Conservation (phyloP, 2,329 filamentous ascomycete species). For the Neocatenulostroma microsporum region DNA sequence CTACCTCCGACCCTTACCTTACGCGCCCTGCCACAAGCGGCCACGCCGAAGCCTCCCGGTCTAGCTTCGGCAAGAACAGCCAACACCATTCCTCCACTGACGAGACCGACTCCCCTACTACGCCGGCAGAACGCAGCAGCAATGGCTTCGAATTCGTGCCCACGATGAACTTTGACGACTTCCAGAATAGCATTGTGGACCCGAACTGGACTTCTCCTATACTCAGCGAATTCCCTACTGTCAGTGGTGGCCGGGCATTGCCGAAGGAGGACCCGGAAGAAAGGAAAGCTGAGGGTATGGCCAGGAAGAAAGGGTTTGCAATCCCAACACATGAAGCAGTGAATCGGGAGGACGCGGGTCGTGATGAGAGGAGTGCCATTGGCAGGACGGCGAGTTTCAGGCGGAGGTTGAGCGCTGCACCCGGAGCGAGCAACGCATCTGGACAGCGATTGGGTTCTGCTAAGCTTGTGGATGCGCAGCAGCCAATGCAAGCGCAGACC, state of each 20-base stretch:
- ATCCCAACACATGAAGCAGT: too few relatives aligned
- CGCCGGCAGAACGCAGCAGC: conserved; percentile 29
- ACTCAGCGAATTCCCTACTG: conserved; percentile 52
- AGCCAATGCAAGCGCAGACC: neutral
- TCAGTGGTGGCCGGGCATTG: conserved; percentile 34
- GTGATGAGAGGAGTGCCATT: too few relatives aligned
- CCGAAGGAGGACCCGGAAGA: conserved; percentile 23
- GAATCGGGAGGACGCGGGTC: too few relatives aligned
- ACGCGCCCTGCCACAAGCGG: conserved; percentile 13
- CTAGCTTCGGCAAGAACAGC: conserved; percentile 25
- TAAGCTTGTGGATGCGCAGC: too few relatives aligned
- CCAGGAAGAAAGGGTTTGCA: conserved; percentile 2
- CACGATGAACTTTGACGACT: conserved; percentile 91
- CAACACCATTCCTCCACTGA: conserved; percentile 24
- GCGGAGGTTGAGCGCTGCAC: conserved; percentile 4
- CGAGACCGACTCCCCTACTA: conserved; percentile 34
- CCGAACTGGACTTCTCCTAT: conserved; percentile 45
- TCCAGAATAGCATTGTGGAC: conserved; percentile 49
- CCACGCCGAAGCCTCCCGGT: conserved; percentile 23
- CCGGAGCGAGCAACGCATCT: neutral
- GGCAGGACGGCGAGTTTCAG: conserved; percentile 9
- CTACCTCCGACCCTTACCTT: conserved; percentile 25
- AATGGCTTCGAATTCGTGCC: conserved; percentile 71
- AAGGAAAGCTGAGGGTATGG: conserved; percentile 2
- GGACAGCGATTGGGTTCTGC: too few relatives aligned